phyloP scores from a whole-genome alignment of 164 flowering plant species.

The Umbilicus rupestris region DNA sequence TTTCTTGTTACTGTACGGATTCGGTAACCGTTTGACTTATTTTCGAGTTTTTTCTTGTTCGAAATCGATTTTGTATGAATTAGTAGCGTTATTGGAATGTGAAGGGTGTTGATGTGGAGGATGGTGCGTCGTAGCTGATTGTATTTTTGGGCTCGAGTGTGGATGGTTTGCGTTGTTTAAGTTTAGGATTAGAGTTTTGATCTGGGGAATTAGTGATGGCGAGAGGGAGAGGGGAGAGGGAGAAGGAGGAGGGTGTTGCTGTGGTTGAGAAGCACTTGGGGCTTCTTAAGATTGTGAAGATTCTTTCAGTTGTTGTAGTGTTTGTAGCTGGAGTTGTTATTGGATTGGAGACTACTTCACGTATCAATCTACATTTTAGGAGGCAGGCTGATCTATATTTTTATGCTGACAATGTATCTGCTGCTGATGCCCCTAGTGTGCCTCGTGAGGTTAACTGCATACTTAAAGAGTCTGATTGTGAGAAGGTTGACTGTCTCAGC shows the following conservation, averaged over 20 bases:
- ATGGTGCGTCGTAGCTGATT: too few species aligned
- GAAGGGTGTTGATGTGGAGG: too few species aligned
- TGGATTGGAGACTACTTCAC: constrained; percentile 40
- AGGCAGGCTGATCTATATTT: constrained; percentile 15
- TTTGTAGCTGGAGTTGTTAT: constrained; percentile 49
- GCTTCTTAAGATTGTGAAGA: constrained; percentile 25
- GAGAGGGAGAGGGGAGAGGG: constrained; percentile 20
- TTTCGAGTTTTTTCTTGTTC: too few species aligned
- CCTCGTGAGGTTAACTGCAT: constrained; percentile 16
- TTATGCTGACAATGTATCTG: constrained; percentile 7
- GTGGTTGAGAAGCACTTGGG: constrained; percentile 15
- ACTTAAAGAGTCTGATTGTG: constrained; percentile 13
- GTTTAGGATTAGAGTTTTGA: too few species aligned
- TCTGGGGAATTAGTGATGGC: constrained; percentile 7
- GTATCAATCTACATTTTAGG: constrained; percentile 24
- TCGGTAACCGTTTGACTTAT: too few species aligned
- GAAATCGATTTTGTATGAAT: not conserved
- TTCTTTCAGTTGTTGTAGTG: constrained; percentile 30
- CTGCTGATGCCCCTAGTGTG: constrained; percentile 5
- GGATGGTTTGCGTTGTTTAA: not conserved
- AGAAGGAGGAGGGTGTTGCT: constrained; percentile 2
- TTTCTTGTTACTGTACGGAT: not conserved
- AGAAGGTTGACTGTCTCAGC: constrained; percentile 25
- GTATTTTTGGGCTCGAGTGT: not conserved
- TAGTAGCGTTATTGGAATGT: too few species aligned